Percentiles rank a stretch among this genome's conserved stretches.
Evolutionary conservation across 1,139 yeast genomes (phyloP).

Genomic region (Blastobotrys apis): DNA sequence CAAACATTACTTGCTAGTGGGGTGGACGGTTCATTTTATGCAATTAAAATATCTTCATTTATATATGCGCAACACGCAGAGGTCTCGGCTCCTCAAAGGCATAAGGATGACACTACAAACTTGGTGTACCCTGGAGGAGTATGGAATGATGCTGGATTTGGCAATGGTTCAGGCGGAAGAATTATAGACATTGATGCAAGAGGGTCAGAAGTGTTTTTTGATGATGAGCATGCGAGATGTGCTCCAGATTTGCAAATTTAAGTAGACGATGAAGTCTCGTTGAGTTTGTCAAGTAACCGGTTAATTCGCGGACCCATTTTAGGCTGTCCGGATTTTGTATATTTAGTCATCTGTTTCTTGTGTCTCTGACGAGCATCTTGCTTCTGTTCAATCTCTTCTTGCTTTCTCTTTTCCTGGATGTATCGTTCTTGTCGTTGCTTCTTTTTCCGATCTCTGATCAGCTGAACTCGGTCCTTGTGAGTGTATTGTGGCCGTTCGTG

Average conservation of each 20-base stretch:
- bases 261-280: not conserved
- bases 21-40: conserved; percentile 16
- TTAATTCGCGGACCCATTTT: conserved; percentile 86
- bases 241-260: too few relatives aligned
- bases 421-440: conserved; percentile 23
- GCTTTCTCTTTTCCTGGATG: conserved; percentile 27
- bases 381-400: conserved; percentile 21
- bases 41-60: conserved; percentile 6
- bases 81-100: too few relatives aligned
- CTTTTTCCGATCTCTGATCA: conserved; percentile 24
- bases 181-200: too few relatives aligned
- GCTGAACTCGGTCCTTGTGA: conserved; percentile 31
- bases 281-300: conserved; percentile 69
- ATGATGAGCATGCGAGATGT: too few relatives aligned
- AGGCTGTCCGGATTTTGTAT: conserved; percentile 79
- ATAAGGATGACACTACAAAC: too few relatives aligned
- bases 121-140: too few relatives aligned
- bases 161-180: too few relatives aligned
- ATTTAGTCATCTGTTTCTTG: conserved; percentile 49
- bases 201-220: too few relatives aligned
- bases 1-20: conserved; percentile 13
- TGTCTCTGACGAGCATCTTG: conserved; percentile 43
- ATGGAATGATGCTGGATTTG: too few relatives aligned
- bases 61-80: too few relatives aligned
- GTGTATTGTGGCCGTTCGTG: not conserved